Base-by-base conservation (phyloP, 139 green algal species). In the Volvox africanus region DNA sequence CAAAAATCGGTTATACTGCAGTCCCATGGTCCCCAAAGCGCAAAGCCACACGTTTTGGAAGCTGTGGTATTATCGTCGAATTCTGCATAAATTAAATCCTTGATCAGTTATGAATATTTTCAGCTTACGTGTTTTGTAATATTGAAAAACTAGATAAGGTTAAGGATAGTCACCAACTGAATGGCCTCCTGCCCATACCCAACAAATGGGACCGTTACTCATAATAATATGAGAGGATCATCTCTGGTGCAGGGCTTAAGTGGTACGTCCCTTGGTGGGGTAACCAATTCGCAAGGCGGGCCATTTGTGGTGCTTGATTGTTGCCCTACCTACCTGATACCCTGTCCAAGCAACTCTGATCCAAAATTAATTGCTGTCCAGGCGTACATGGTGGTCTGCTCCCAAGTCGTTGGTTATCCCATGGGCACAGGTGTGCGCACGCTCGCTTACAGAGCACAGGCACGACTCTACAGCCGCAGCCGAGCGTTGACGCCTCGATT, bases 121-220 rank as follows among this genome's bases (percentile, higher is more conserved):
- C 67, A 28, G 22, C 14, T 75, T 32, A 14, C 22, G 67, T 75
- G 67, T 32, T 75, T 80, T 44, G 28, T 80, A 44, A 80, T 36
- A 35, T 32, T n/a, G 32, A 19, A 35, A 36, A 62, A 62, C 5
- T 35, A 82, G 76, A 82, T 82, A 82, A 82, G 76, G 76, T 82
- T 61, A 36, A 21, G 26, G 33, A 55, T 55, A 61, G 33, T 19
- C 24, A 75, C 73, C 2, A 28, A 62, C 22, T 84, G 78, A 37
- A 86, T 86, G 80, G 80, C 80, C 80, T 37, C 80, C 50, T 86
- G 50, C 50, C 28, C 80, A 28, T 73, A 75, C 14, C 67, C 6
- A 26, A 75, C 67, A 75, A 26, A 75, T 32, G 67, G 22, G 14
- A 28, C 24, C 44, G 44, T 55, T 55, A 55, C 9, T 79, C 71